Percentiles rank a stretch among this genome's conserved stretches.
Evolutionary conservation across 139 green algal species (phyloP).

Genomic region (Coccomyxa sp.): DNA sequence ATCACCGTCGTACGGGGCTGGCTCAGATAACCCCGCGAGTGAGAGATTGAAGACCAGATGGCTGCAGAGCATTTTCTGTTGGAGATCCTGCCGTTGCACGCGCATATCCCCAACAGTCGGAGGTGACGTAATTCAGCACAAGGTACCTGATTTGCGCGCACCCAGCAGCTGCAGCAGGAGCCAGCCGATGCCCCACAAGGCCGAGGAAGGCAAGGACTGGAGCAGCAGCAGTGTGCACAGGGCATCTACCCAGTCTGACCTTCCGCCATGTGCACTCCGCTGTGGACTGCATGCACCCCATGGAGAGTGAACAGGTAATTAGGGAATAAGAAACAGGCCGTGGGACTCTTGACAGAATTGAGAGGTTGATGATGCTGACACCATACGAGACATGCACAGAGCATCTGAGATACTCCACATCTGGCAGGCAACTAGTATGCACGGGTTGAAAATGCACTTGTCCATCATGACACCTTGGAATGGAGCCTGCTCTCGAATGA

Average conservation of each 20-base stretch:
- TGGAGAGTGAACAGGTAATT: background rate
- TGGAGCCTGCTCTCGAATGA: background rate
- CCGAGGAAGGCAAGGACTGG: slow-evolving; percentile 41
- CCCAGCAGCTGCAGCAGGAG: slow-evolving; percentile 53
- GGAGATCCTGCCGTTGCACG: too few relatives aligned
- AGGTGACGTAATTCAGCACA: background rate
- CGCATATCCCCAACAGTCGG: too few relatives aligned
- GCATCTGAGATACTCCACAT: background rate
- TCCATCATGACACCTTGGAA: background rate
- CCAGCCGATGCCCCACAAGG: slow-evolving; percentile 41
- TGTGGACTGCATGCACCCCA: background rate
- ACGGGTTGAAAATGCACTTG: background rate
- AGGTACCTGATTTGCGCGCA: background rate
- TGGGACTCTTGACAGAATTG: background rate
- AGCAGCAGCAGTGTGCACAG: slow-evolving; percentile 42
- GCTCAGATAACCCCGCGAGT: too few relatives aligned
- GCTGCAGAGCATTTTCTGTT: too few relatives aligned
- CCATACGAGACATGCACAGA: background rate
- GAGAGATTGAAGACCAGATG: background rate
- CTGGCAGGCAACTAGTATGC: background rate
- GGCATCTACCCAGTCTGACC: slow-evolving; percentile 19
- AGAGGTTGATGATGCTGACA: background rate
- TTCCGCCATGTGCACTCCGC: background rate
- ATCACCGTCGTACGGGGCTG: background rate
- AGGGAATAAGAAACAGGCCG: background rate